A percentile compares a stretch with the other conserved stretches of the same genome.
phyloP scores from a whole-genome alignment of 2,329 filamentous ascomycete species.

The Fusarium anthophilum region DNA sequence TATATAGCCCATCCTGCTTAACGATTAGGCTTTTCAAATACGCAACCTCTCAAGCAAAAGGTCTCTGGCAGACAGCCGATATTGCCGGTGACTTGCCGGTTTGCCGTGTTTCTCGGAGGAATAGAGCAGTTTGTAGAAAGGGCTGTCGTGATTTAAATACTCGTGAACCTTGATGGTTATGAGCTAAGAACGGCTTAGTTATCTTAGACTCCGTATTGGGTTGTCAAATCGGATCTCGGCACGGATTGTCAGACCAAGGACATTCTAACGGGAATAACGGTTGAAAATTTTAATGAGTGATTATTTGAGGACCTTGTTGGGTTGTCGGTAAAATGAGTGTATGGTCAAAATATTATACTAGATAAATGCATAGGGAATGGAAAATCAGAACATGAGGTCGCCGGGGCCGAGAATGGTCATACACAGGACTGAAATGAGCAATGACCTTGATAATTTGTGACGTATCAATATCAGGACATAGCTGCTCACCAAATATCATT shows the following conservation, averaged over 20 bases:
- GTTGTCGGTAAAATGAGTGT: fast-evolving
- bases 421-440: background rate
- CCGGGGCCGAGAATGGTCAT: background rate
- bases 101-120: background rate
- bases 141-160: background rate
- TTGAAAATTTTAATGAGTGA: background rate
- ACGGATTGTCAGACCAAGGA: background rate
- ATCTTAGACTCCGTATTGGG: background rate
- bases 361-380: background rate
- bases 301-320: background rate
- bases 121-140: background rate
- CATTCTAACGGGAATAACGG: background rate
- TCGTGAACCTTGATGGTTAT: background rate
- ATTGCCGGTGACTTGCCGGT: background rate
- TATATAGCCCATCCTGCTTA: background rate
- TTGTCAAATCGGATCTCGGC: background rate
- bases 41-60: background rate
- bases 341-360: no score
- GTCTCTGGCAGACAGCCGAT: background rate
- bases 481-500: background rate
- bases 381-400: background rate
- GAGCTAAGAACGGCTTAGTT: background rate
- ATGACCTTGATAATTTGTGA: background rate
- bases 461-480: fast-evolving
- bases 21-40: background rate